These are phyloP conservation scores for Protomyces pachydermus DNA, from an alignment of 1,139 yeast genomes.

Conservation along the genomic window DNA sequence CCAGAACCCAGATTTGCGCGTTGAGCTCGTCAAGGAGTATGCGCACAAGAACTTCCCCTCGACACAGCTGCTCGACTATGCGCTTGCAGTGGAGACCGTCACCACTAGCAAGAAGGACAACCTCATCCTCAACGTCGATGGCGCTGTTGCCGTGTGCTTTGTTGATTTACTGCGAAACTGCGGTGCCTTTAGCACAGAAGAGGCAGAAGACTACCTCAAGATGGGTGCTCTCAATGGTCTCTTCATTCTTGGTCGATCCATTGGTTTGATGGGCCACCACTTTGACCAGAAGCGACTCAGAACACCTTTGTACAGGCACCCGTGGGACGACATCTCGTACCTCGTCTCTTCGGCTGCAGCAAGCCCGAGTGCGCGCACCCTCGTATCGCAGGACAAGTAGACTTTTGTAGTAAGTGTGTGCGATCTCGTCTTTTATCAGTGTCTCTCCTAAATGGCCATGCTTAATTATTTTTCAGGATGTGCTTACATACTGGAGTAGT, in stretches of 20 bases:
- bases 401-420: not conserved
- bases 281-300: slow-evolving; percentile 48
- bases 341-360: not conserved
- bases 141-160: slow-evolving; percentile 47
- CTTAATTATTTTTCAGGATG: not conserved
- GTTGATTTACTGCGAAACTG: slow-evolving; percentile 46
- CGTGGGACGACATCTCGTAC: slow-evolving; percentile 49
- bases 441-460: not conserved
- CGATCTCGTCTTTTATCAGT: too few species aligned
- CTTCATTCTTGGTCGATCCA: slow-evolving; percentile 47
- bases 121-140: slow-evolving; percentile 47
- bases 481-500: not conserved
- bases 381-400: not conserved
- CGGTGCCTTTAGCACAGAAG: slow-evolving; percentile 46
- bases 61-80: slow-evolving; percentile 45
- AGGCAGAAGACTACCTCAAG: slow-evolving; percentile 45
- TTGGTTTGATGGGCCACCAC: slow-evolving; percentile 48
- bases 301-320: slow-evolving; percentile 48
- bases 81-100: slow-evolving; percentile 49
- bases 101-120: slow-evolving; percentile 49
- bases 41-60: slow-evolving; percentile 47
- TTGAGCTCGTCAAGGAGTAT: slow-evolving; percentile 47
- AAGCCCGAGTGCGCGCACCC: not conserved
- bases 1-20: slow-evolving; percentile 49
- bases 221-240: slow-evolving; percentile 49